Evolutionary conservation across 2,329 filamentous ascomycete species (phyloP).

Genomic region (Ceratocystis harringtonii): DNA sequence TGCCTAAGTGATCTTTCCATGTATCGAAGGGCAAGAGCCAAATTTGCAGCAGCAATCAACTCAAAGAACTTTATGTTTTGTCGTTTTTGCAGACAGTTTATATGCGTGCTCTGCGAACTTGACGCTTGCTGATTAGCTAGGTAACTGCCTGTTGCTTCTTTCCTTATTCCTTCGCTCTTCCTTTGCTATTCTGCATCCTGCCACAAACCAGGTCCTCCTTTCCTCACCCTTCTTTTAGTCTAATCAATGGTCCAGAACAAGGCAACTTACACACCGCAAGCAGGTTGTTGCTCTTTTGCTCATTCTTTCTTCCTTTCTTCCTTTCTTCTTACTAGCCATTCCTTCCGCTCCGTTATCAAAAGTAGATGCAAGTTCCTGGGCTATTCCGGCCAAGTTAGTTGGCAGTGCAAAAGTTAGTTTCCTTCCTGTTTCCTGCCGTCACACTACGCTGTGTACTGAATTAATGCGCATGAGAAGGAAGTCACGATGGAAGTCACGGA

Average conservation of each 20-base stretch:
- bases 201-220: background rate
- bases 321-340: background rate
- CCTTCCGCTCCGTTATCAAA: background rate
- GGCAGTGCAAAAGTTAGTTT: background rate
- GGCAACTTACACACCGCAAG: conserved; percentile 3
- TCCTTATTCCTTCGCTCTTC: background rate
- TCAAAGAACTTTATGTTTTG: background rate
- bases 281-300: background rate
- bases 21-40: background rate
- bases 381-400: background rate
- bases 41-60: background rate
- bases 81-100: background rate
- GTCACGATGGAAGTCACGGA: too few species aligned
- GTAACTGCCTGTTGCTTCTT: conserved; percentile 2
- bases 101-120: background rate
- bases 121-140: background rate
- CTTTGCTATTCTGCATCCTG: background rate
- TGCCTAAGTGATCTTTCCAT: background rate
- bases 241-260: background rate
- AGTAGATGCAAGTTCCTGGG: background rate
- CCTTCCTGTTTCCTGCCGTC: background rate
- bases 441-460: background rate
- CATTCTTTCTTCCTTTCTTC: background rate
- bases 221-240: background rate
- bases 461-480: background rate